A percentile compares a stretch with the other conserved stretches of the same genome.
Conservation (phyloP, 139 green algal genomes). For the Picochlorum sp. region DNA sequence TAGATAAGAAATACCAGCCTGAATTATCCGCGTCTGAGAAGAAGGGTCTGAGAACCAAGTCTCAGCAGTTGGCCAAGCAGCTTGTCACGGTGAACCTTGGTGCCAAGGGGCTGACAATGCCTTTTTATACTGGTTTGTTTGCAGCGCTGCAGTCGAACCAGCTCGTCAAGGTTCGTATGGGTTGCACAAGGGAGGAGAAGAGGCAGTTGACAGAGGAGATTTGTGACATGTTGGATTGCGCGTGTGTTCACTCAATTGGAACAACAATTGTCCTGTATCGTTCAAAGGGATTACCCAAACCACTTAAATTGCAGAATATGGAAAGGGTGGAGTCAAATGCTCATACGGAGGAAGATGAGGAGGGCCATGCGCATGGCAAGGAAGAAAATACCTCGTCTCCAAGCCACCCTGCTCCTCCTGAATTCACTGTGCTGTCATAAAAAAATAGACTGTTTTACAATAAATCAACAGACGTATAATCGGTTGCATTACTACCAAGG, state of each 20-base stretch:
- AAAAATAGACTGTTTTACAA: neutral
- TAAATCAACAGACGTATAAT: neutral
- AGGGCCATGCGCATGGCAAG: slow-evolving; percentile 16
- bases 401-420: slow-evolving; percentile 6
- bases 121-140: slow-evolving; percentile 16
- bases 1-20: slow-evolving; percentile 10
- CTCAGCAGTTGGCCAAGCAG: slow-evolving; percentile 7
- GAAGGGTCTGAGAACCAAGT: slow-evolving; percentile 12
- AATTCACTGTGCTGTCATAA: slow-evolving; percentile 24
- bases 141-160: slow-evolving; percentile 13
- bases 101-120: slow-evolving; percentile 14
- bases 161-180: slow-evolving; percentile 19
- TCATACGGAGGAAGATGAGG: neutral
- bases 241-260: slow-evolving; percentile 30
- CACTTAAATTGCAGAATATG: neutral
- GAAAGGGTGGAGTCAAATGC: neutral
- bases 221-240: slow-evolving; percentile 3
- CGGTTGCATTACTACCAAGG: neutral
- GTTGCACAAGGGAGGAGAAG: neutral
- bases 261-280: slow-evolving; percentile 19
- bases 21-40: slow-evolving; percentile 9
- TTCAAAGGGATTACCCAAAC: neutral
- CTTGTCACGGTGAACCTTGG: slow-evolving; percentile 15
- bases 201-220: slow-evolving; percentile 3
- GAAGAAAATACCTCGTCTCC: neutral